phyloP scores from a whole-genome alignment of 352 stramenopile genomes.

The Phytophthora citricola region DNA sequence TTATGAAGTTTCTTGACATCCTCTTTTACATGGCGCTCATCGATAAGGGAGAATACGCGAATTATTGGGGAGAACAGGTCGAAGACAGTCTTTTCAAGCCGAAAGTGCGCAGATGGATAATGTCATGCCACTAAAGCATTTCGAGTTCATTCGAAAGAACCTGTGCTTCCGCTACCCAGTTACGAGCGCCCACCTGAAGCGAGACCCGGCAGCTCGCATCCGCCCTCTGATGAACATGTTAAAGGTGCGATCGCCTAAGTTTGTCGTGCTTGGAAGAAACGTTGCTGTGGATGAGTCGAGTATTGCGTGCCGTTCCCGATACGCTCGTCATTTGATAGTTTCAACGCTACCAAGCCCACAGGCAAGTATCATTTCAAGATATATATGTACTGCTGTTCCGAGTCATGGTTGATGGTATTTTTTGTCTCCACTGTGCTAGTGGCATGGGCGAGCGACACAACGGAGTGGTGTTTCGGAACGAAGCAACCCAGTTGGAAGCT shows the following conservation, averaged over 20 bases:
- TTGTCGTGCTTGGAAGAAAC: not conserved
- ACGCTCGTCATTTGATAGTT: conserved; percentile 3
- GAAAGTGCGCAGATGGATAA: conserved; percentile 1
- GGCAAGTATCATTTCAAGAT: conserved; percentile 45
- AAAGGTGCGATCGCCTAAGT: not conserved
- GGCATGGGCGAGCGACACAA: no score
- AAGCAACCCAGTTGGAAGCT: not conserved
- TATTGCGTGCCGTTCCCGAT: conserved; percentile 12
- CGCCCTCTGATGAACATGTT: not conserved
- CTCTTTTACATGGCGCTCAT: conserved; percentile 33
- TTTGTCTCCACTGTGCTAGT: no score
- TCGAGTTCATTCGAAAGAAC: conserved; percentile 21
- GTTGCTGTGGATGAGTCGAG: conserved; percentile 5
- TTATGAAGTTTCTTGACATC: conserved; percentile 45
- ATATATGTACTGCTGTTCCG: conserved; percentile 38
- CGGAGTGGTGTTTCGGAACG: no score
- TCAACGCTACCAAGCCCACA: conserved; percentile 30
- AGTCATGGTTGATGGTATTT: no score
- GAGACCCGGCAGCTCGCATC: conserved; percentile 2
- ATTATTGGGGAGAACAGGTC: conserved; percentile 39
- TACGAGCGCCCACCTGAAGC: not conserved
- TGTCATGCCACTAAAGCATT: conserved; percentile 27
- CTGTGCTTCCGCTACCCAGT: conserved; percentile 26
- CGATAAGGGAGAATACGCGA: conserved; percentile 30
- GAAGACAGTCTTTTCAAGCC: conserved; percentile 26